Conservation (phyloP, 2,329 filamentous ascomycete genomes). For the Ceratocystis harringtonii region DNA sequence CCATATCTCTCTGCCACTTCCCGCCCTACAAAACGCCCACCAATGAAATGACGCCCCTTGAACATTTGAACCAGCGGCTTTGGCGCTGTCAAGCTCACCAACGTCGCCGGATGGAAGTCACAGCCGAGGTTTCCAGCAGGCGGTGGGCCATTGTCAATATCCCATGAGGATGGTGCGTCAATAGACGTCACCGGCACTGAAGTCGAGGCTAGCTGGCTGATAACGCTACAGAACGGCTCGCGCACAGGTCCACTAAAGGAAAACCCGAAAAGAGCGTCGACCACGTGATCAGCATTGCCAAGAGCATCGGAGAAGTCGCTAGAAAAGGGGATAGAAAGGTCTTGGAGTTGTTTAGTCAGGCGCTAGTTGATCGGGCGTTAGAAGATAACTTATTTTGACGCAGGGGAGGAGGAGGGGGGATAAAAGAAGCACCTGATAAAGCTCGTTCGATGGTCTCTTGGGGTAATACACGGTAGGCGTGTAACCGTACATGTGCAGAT, state of each 20-base stretch:
- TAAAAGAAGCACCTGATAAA: constrained; percentile 58
- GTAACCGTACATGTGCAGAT: constrained; percentile 86
- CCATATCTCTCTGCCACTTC: constrained; percentile 72
- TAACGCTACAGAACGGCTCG: constrained; percentile 78
- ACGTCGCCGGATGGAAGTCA: constrained; percentile 60
- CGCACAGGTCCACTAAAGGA: constrained; percentile 83
- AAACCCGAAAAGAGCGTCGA: constrained; percentile 94
- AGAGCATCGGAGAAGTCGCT: constrained; percentile 61
- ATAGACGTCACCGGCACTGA: constrained; percentile 69
- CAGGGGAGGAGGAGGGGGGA: neutral
- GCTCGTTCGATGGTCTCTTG: constrained; percentile 76
- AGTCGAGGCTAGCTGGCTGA: constrained; percentile 58
- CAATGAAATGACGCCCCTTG: constrained; percentile 77
- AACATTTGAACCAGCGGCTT: constrained; percentile 82
- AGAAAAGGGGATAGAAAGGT: constrained; percentile 70
- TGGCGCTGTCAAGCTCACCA: constrained; percentile 83
- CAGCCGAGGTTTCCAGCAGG: constrained; percentile 54
- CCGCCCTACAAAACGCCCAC: constrained; percentile 69
- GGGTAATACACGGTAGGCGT: constrained; percentile 81
- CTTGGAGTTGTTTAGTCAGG: constrained; percentile 67
- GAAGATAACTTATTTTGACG: neutral
- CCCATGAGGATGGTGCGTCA: constrained; percentile 88
- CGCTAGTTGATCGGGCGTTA: constrained; percentile 35
- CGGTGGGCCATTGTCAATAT: constrained; percentile 66
- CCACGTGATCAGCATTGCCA: constrained; percentile 56